These are phyloP conservation scores for Alternaria gaisen DNA, from an alignment of 2,329 filamentous ascomycete genomes.

Conservation along the genomic window DNA sequence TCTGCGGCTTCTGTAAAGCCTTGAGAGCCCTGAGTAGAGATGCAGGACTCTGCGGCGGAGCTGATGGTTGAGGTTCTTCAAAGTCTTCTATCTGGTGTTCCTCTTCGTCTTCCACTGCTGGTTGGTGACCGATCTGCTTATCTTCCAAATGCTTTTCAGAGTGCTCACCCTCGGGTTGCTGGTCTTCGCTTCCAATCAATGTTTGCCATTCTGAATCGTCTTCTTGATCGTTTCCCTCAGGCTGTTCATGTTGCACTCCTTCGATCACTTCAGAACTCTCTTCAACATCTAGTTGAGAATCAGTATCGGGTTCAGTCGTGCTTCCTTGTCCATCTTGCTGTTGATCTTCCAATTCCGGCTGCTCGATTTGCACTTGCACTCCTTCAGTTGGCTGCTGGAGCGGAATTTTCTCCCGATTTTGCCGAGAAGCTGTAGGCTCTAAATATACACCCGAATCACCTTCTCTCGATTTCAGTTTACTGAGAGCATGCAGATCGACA, in stretches of 20 bases:
- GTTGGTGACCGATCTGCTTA: neutral
- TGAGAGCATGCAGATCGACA: conserved; percentile 32
- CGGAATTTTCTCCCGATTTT: conserved; percentile 13
- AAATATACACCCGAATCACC: conserved; percentile 24
- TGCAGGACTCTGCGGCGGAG: conserved; percentile 34
- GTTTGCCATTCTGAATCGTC: neutral
- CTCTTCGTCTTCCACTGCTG: neutral
- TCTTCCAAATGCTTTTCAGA: conserved; percentile 8
- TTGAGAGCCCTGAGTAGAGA: conserved; percentile 33
- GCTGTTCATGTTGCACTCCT: neutral
- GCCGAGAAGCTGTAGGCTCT: conserved; percentile 14
- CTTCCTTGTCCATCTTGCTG: conserved; percentile 16
- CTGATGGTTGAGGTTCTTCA: conserved; percentile 14
- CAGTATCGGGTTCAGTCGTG: conserved; percentile 7
- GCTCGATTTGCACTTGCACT: conserved; percentile 9
- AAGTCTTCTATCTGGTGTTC: conserved; percentile 9
- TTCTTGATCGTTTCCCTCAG: neutral
- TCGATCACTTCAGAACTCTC: neutral
- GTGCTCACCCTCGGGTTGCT: conserved; percentile 13
- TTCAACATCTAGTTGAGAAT: neutral
- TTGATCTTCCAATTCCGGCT: conserved; percentile 11
- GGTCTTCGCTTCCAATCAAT: neutral
- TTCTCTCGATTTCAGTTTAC: conserved; percentile 33
- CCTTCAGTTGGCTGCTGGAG: conserved; percentile 13
- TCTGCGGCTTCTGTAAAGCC: conserved; percentile 29